Base-by-base conservation (phyloP, 805 yeast genomes). In the Isabelozyma heimii region DNA sequence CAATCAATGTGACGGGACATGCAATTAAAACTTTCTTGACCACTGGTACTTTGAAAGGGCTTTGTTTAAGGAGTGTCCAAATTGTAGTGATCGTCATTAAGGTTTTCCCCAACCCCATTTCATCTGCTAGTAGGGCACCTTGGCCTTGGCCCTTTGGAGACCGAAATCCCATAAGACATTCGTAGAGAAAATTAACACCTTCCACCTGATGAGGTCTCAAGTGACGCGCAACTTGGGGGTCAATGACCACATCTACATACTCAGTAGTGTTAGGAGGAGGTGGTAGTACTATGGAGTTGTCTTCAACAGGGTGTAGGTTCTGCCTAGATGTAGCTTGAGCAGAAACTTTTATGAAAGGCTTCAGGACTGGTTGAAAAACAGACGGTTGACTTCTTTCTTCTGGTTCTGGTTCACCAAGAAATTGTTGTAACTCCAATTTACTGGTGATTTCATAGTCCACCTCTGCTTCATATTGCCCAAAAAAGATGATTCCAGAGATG, bases 111-210 rank as follows among this genome's bases (percentile, higher is more conserved):
- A 94, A 72, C 0, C 99, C 99, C 99, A 94, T 94, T 58, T 92
- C 98, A 66, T 94, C 99, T 0, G 99, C 99, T 40, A 94, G 66
- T 5, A 94, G 68, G 2, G 92, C 91, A 0, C 99, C 98, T 40
- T 67, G 56, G 0, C 80, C 2, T 72, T 70, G 16, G 67, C 67
- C 4, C 75, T 77, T 24, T 79, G 69, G 45, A 20, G 24, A 20
- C 4, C 24, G 24, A 20, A 79, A 67, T 0, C 96, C 96, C 85
- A 87, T 81, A 1, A 91, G 79, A 56, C 97, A 89, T 48, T 87
- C 86, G 61, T 89, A 89, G 56, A 94, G 69, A 59, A 94, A 94
- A 46, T 69, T 63, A 0, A 92, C 88, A 2, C 97, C 99, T 54
- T 87, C 91, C 12, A 80, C 66, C 63, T 94, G 99, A 67, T 94